phyloP scores from a whole-genome alignment of 805 yeast genomes.

The Cyberlindnera lachancei region DNA sequence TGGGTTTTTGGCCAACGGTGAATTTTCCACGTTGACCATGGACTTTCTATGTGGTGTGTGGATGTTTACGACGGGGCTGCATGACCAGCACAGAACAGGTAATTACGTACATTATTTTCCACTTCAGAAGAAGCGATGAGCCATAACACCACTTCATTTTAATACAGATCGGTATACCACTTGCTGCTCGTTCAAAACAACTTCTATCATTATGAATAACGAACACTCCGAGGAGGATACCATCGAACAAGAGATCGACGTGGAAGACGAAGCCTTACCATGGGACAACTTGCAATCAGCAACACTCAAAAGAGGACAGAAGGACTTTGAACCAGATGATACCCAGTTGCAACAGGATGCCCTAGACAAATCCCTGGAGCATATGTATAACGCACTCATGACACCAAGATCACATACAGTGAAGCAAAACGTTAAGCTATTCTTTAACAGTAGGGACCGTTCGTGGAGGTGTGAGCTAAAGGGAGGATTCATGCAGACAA shows the following conservation, averaged over 20 bases:
- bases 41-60: no score
- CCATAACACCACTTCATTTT: no score
- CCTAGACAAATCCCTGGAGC: slow-evolving; percentile 47
- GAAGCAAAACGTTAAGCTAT: slow-evolving; percentile 38
- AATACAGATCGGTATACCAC: no score
- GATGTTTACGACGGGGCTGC: no score
- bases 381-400: slow-evolving; percentile 65
- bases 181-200: no score
- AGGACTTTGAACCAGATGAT: slow-evolving; percentile 82
- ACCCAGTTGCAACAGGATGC: slow-evolving; percentile 41
- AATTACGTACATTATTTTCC: no score
- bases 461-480: slow-evolving; percentile 39
- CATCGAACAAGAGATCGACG: slow-evolving; percentile 8
- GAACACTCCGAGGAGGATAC: no score
- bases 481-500: slow-evolving; percentile 67
- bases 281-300: slow-evolving; percentile 33
- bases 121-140: no score
- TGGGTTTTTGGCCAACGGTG: no score
- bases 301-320: slow-evolving; percentile 69
- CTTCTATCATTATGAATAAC: no score
- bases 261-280: slow-evolving; percentile 42
- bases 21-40: no score
- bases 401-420: slow-evolving; percentile 38
- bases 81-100: no score
- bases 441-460: slow-evolving; percentile 44